phyloP scores from a whole-genome alignment of 2,329 filamentous ascomycete genomes.

The Apiospora phragmitis region DNA sequence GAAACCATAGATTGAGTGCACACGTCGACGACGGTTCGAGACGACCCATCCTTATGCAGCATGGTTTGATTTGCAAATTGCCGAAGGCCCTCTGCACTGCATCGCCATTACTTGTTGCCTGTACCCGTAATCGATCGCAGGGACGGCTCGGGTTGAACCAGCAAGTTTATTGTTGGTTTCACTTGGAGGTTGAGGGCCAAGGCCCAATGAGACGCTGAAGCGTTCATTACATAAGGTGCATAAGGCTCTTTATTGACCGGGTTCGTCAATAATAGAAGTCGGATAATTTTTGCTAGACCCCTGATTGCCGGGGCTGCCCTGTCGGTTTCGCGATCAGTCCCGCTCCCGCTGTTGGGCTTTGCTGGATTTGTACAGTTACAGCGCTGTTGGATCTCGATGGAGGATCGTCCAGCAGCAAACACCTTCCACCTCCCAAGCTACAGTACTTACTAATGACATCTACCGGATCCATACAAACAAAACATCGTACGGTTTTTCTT shows the following conservation, averaged over 20 bases:
- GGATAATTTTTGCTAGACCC: slow-evolving; percentile 6
- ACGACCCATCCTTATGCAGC: not conserved
- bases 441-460: not conserved
- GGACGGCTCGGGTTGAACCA: not conserved
- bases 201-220: not conserved
- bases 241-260: slow-evolving; percentile 7
- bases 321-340: slow-evolving; percentile 8
- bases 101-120: not conserved
- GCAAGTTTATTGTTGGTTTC: slow-evolving; percentile 1
- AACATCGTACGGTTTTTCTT: not conserved
- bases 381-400: slow-evolving; percentile 4
- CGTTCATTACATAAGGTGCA: not conserved
- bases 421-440: not conserved
- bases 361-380: slow-evolving; percentile 2
- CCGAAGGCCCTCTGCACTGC: not conserved
- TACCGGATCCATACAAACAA: not conserved
- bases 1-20: not conserved
- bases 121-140: not conserved
- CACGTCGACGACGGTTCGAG: slow-evolving; percentile 1
- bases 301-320: not conserved
- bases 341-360: slow-evolving; percentile 8
- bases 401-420: not conserved
- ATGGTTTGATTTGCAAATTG: not conserved
- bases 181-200: not conserved
- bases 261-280: not conserved